Base-by-base conservation (phyloP, 768 basidiomycete species). In the Tulasnella sp. region DNA sequence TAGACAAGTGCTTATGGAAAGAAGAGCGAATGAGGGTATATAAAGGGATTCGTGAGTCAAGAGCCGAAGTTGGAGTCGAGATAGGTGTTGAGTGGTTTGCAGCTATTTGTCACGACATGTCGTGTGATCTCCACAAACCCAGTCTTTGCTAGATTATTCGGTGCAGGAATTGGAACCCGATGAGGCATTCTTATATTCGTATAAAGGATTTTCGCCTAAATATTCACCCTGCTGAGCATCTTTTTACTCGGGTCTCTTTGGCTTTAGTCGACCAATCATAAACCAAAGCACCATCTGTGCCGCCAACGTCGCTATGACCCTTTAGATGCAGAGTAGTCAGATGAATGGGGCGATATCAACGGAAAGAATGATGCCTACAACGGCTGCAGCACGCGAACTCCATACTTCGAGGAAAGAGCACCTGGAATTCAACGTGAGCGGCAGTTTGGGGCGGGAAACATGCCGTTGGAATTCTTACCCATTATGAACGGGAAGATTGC, bases 401-500 rank as follows among this genome's bases (percentile, higher is more conserved):
- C 92, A 57, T 89, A 88, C 79, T 86, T 89, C 35, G 86, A 86
- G 7, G 92, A 88, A 39, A 94, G 86, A 2, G 89, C 87, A 35
- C 77, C 77, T 77, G 40, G n/a, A 32, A 32, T 67, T 16, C 13
- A 5, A 67, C 15, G 39, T 29, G 23, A 51, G 23, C 48, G 48
- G 48, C 18, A 23, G 9, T 11, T 72, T 13, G 23, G 10, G 75
- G 26, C 10, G 5, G 9, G 5, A 29, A 23, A 20, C 13, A 44
- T 40, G 23, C 29, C 1, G 15, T 23, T 29, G 32, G 70, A 13
- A 20, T 5, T 35, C 40, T 40, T 42, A 70, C 78, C 79, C 9
- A 80, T 80, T 26, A 92, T 86, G 81, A 94, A 93, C 0, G 93
- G 92, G 5, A 93, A 81, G 7, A 91, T 79, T 0, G 93, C 92